Evolutionary conservation across 2,329 filamentous ascomycete genomes (phyloP), one percentile per base, ranked within the genome.

Genomic region (Xylariomycetidae sp.): DNA sequence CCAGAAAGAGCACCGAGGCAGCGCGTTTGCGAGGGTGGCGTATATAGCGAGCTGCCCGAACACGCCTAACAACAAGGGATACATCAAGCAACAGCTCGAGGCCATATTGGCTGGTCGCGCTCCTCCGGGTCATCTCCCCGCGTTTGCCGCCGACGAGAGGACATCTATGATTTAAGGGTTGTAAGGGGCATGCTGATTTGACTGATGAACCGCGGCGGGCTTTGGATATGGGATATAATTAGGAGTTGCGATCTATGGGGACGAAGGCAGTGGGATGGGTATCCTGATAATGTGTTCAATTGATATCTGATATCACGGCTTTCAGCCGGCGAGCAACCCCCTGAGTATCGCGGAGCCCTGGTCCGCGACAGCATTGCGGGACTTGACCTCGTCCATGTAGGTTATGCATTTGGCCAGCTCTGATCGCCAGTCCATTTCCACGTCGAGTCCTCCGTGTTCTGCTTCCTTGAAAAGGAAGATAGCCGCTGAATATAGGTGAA

Each of bases 61-160:
- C 7, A 38, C 36, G 16, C 23, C 26, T 19, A 38, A 31, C 36
- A 38, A 38, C 36, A 25, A 16, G 16, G 30, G 19, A n/a, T 38
- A 38, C 31, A 28, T 38, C 17, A 34, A 38, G 27, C 31, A 29
- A 15, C 31, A 38, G 27, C 36, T 38, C 16, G 36, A 31, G 25
- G 31, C 31, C 49, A 29, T n/a, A 12, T 11, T 29, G 5, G 13
- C 27, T 16, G 27, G 27, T n/a, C 53, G 27, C 27, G 27, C n/a
- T 12, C 27, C 27, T 14, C 27, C n/a, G 6, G 27, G 18, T 16
- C n/a, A 14, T n/a, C 15, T 29, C 7, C 27, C 27, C 6, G 27
- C 14, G 14, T 16, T 16, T 9, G 27, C 8, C 10, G 18, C 27
- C 12, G 15, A 29, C 15, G 27, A 29, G 27, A 29, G 14, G 13